Conservation (phyloP, 352 stramenopile species). For the Globisporangium rhizosaccharum region DNA sequence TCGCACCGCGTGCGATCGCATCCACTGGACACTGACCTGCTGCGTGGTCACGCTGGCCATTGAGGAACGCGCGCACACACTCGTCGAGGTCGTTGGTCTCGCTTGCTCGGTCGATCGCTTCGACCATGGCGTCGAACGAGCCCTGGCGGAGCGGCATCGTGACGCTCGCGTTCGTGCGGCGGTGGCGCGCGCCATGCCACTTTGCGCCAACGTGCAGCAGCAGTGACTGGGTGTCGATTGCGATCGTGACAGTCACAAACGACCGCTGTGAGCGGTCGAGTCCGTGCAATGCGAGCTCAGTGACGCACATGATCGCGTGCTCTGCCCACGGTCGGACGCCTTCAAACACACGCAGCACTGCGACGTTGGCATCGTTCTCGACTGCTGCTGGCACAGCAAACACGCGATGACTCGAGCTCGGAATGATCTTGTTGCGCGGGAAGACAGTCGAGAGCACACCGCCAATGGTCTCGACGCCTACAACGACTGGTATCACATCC, state of each 20-base stretch:
- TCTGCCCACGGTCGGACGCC: not conserved
- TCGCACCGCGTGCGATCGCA: not conserved
- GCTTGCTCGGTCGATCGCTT: not conserved
- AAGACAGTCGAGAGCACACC: not conserved
- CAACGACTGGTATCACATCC: not conserved
- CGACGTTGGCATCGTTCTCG: not conserved
- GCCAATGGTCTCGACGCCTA: not conserved
- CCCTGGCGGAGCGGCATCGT: not conserved
- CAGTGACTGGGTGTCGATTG: not conserved
- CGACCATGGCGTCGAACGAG: not conserved
- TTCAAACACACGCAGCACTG: not conserved
- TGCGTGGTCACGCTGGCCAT: not conserved
- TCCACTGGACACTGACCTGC: not conserved
- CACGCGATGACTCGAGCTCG: not conserved
- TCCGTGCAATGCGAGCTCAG: not conserved
- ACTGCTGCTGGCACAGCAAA: not conserved
- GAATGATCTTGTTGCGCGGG: not conserved
- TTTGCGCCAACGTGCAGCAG: not conserved
- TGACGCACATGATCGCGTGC: not conserved
- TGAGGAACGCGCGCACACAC: not conserved
- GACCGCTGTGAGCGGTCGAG: constrained; percentile 18
- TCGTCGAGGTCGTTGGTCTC: not conserved
- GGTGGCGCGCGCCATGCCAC: not conserved
- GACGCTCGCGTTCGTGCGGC: not conserved
- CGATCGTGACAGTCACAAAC: constrained; percentile 22